Evolutionary conservation across 129 eudicot species (phyloP), one percentile per base, ranked within the genome.

Genomic region (Flaveria sonorensis): DNA sequence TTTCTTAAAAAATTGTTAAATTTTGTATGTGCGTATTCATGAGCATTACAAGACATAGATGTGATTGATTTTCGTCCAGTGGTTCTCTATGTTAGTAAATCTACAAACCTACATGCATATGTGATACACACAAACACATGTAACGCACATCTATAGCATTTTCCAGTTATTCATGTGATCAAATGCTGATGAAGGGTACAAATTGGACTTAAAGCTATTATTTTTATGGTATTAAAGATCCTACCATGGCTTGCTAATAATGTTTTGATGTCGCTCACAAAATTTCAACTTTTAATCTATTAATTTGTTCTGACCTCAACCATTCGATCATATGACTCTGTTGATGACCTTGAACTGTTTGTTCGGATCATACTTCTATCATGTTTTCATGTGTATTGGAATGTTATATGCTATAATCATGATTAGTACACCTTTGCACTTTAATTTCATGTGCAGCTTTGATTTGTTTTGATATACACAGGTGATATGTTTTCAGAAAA

Each of bases 401-500:
- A 30, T 6, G 6, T 15, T 14, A 15, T 15, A 63, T 30, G 69
- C 69, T 30, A 30, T 6, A 21, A 63, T 57, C 36, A 62, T 62
- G 42, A 24, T 28, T 15, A 12, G 47, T 12, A 12, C 20, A 46
- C 63, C 10, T 63, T 46, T 10, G 12, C 36, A 30, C 16, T 19
- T 39, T 18, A 2, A 32, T 28, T 71, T 57, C 9, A 70, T 16
- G 7, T 26, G 61, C 10, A 70, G 4, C 10, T 70, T 70, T 10
- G 45, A 47, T 16, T 26, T 50, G 46, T 23, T 60, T 43, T 26
- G 1, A 16, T 46, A 61, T 42, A 92, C 66, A 63, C 76, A 92
- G 97, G 92, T 74, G 96, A 89, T 84, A 85, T 89, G 96, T 89
- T 92, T 65, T 87, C 97, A 23, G 96, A 92, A 82, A 92, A 87